Evolutionary conservation across 225 moss, liverwort and hornwort species (phyloP).

Genomic region (Physcomitrium patens): DNA sequence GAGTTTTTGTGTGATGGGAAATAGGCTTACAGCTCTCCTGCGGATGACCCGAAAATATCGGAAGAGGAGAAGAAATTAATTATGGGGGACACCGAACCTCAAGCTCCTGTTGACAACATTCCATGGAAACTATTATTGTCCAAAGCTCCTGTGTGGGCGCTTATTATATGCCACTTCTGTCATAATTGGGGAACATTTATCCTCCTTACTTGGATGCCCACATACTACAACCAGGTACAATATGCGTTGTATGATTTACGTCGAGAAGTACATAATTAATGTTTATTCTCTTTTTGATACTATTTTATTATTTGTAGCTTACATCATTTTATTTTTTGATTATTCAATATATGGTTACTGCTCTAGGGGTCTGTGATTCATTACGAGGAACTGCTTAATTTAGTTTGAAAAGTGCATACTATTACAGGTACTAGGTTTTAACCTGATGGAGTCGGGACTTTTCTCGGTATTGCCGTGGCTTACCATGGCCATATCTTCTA

Average conservation of each 20-base stretch:
- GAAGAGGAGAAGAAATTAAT: slow-evolving; percentile 73
- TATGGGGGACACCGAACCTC: slow-evolving; percentile 64
- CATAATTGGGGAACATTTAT: slow-evolving; percentile 99
- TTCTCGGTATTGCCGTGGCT: slow-evolving; percentile 99
- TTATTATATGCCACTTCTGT: slow-evolving; percentile 92
- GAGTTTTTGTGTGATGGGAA: slow-evolving; percentile 16
- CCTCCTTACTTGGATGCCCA: slow-evolving; percentile 99
- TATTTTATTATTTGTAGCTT: not conserved
- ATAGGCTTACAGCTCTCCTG: slow-evolving; percentile 86
- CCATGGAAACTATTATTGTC: slow-evolving; percentile 89
- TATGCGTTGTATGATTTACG: not conserved
- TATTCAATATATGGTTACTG: no score
- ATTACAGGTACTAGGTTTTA: slow-evolving; percentile 90
- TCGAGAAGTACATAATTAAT: no score
- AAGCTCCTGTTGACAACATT: slow-evolving; percentile 67
- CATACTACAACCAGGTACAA: slow-evolving; percentile 94
- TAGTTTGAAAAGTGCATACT: not conserved
- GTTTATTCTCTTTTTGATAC: not conserved
- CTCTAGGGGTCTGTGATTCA: no score
- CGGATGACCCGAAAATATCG: slow-evolving; percentile 71
- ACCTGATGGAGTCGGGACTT: slow-evolving; percentile 91
- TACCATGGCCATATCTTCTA: slow-evolving; percentile 94
- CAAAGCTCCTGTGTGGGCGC: slow-evolving; percentile 96
- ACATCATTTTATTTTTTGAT: not conserved
- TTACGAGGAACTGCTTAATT: not conserved